Evolutionary conservation across 1,139 yeast genomes (phyloP), one percentile per base, ranked within the genome.

Genomic region (Suhomyces terraborum): DNA sequence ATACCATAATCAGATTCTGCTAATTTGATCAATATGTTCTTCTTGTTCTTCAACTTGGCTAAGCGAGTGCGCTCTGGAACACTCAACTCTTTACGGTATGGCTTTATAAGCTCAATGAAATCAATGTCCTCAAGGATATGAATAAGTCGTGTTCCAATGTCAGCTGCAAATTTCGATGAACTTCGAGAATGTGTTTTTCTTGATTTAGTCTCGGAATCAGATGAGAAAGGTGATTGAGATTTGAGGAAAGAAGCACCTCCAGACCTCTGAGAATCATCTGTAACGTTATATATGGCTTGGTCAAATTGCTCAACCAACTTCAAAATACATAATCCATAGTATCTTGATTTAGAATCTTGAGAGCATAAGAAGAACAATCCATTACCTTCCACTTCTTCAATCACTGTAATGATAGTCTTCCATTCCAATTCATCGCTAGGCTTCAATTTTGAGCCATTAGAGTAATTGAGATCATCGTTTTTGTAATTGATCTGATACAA

Each of bases 1-100:
- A 93, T 91, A 2, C 98, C 97, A 56, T 89, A 86, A 47, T 87
- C 96, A 2, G 96, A 86, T 53, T 88, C 96, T 0, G 96, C 96
- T 10, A 93, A 65, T 40, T 81, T 74, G 0, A 86, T 70, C 18
- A 94, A 64, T 2, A 87, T 76, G 23, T 85, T 86, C 45, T 80
- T 79, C 50, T 79, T 82, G 35, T 72, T 70, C 45, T 77, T 79
- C 35, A 93, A 63, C 52, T 85, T 86, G 1, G 81, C 56, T 13
- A 91, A 67, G 33, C 97, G 66, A 16, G 82, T 79, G 35, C 85
- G 73, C 61, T 94, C 98, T 0, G 96, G 96, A 38, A 77, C 79
- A 61, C 95, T 88, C 37, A 91, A 64, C 28, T 78, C 81, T n/a
- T 76, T 67, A 35, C 75, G 74, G 42, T 79, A 78, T 0, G 82